Base-by-base conservation (phyloP, 2,329 filamentous ascomycete species). In the Curvularia hawaiiensis region DNA sequence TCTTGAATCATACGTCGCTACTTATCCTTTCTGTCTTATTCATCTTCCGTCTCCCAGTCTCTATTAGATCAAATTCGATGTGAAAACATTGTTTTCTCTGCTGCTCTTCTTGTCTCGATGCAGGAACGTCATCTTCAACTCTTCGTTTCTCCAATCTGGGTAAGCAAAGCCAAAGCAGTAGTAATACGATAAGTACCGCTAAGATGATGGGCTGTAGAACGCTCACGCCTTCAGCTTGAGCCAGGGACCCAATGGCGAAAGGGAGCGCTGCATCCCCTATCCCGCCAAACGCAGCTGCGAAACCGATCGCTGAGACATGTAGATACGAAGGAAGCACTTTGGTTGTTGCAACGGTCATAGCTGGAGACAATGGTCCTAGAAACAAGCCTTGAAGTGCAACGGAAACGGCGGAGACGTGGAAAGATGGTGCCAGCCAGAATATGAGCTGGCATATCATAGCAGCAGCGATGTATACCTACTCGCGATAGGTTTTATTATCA, bases 361-460 rank as follows among this genome's bases (percentile, higher is more conserved):
- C 89, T 0, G 91, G 90, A 70, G 93, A 95, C 20, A 95, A 75
- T 0, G 91, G 91, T 0, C 91, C 91, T 0, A 94, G 81, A 67
- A 93, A 91, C 80, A 94, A 91, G 0, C 91, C 91, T 57, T 92
- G 82, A 0, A 93, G 76, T 0, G 85, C 81, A 24, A 92, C 88
- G 24, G 89, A 88, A 14, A 92, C 80, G 9, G 89, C 86, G 0
- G 89, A 90, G 24, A 90, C 88, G 59, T 90, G 83, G 70, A 93
- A 91, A 54, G 85, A 84, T 0, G 90, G 90, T 0, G 95, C 87
- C 3, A 93, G 85, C 91, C 91, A 95, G 78, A 93, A 91, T 56
- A 93, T 75, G 2, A 95, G 78, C 69, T 92, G 83, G 30, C 91
- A 80, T 0, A 68, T 85, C 50, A 91, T 84, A 14, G 84, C 83